These are phyloP conservation scores for Auxenochlorella protothecoides DNA, from an alignment of 139 green algal species.

Conservation along the genomic window DNA sequence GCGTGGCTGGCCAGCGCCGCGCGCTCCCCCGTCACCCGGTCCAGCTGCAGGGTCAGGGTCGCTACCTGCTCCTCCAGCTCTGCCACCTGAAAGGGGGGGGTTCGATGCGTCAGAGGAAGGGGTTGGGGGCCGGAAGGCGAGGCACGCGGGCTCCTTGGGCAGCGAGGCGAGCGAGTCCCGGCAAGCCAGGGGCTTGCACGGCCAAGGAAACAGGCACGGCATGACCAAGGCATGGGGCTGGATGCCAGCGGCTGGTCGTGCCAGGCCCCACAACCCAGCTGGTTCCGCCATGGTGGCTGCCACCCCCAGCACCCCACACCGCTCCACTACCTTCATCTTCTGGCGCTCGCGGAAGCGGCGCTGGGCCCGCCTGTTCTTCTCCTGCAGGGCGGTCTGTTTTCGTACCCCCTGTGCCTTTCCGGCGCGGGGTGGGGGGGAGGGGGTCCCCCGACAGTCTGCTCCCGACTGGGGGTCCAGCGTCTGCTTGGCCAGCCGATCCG, in stretches of 20 bases:
- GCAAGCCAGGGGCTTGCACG: too few relatives aligned
- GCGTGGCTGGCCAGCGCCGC: constrained; percentile 8
- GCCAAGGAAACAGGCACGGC: too few relatives aligned
- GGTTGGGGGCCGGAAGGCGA: not conserved
- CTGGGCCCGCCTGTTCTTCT: constrained; percentile 58
- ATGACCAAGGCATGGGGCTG: too few relatives aligned
- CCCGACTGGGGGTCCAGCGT: not conserved
- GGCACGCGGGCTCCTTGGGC: not conserved
- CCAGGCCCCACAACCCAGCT: too few relatives aligned
- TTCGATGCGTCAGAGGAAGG: not conserved
- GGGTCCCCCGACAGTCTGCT: constrained; percentile 5
- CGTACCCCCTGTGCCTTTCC: constrained; percentile 4
- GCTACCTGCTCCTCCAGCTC: constrained; percentile 30
- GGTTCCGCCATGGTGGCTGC: not conserved
- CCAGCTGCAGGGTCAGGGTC: constrained; percentile 13
- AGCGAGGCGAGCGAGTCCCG: too few relatives aligned
- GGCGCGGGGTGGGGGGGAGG: constrained; percentile 7
- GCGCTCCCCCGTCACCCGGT: constrained; percentile 6
- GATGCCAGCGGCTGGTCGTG: too few relatives aligned
- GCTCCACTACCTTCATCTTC: constrained; percentile 24
- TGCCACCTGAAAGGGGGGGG: constrained; percentile 8
- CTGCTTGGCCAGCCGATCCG: not conserved
- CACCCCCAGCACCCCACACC: not conserved
- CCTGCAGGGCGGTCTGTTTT: constrained; percentile 27
- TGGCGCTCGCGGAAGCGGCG: constrained; percentile 52